Percentiles rank a stretch among this genome's conserved stretches.
These are phyloP conservation scores for Ophiocordyceps camponoti-leonardi DNA, from an alignment of 2,329 filamentous ascomycete species.

Conservation along the genomic window DNA sequence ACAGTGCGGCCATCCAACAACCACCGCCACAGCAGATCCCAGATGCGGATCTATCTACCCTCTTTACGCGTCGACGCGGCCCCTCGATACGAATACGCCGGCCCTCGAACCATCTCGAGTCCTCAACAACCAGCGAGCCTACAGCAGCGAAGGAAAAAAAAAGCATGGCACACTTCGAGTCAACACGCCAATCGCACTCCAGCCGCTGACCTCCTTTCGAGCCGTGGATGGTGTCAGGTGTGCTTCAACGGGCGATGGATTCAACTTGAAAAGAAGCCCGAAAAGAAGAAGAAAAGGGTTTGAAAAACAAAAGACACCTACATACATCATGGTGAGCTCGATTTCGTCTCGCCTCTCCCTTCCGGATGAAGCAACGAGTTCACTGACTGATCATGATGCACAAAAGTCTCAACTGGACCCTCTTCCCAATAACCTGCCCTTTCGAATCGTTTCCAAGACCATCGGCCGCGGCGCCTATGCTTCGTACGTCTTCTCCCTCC, in stretches of 20 bases:
- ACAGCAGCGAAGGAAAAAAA: not conserved
- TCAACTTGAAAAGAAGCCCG: not conserved
- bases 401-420: slow-evolving; percentile 79
- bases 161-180: not conserved
- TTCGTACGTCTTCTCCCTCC: slow-evolving; percentile 43
- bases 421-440: slow-evolving; percentile 70
- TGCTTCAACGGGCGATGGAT: not conserved
- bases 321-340: not conserved
- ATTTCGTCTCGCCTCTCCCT: not conserved
- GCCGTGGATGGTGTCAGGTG: not conserved
- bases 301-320: not conserved
- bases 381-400: not conserved
- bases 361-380: not conserved
- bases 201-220: not conserved
- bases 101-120: not conserved
- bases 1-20: not conserved
- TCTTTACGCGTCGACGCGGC: not conserved
- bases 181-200: not conserved
- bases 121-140: not conserved
- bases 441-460: slow-evolving; percentile 88
- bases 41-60: no score
- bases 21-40: not conserved
- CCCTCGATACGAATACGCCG: not conserved
- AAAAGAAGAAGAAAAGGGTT: no score
- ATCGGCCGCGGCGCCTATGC: slow-evolving; percentile 95